Evolutionary conservation across 345 rosid species (phyloP), one percentile per base, ranked within the genome.

Genomic region (Eucalyptus erythrocorys): DNA sequence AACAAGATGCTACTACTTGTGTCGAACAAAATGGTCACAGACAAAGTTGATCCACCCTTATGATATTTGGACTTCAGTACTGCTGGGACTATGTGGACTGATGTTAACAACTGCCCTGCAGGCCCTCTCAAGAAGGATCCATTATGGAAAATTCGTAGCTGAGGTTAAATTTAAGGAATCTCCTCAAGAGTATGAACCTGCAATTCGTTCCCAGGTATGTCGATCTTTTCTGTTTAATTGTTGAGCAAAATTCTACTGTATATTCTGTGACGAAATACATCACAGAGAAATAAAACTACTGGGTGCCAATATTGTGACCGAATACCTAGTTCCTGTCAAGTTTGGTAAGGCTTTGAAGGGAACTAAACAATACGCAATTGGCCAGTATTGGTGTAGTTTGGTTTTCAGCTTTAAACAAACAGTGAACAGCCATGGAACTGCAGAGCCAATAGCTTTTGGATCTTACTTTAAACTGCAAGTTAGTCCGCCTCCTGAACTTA

Each of bases 61-160:
- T 3, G 47, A 34, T 2, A 76, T 76, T 71, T 76, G 82, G 47
- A 10, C 82, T 76, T 76, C 47, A 37, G 47, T 76, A 37, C 82
- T 37, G 45, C 27, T 21, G 47, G 82, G 82, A 76, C 45, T 76
- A 3, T 55, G 51, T 64, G 3, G 53, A 87, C 76, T 71, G 42
- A 37, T 32, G n/a, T 43, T 48, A 37, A 76, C 57, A 79, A 71
- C 3, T 86, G 59, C 40, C 76, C 85, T 91, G 87, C 92, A 96
- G 99, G 98, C 96, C 71, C 89, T 97, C 34, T 97, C 99, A 11
- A 95, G 94, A 90, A 95, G 99, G 92, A 95, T 97, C 86, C 99
- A 97, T 89, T 97, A 93, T 1, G 99, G 99, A 30, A 97, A 96
- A 88, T 94, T 91, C 85, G 99, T 97, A 47, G 99, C 98, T 87